A percentile compares a stretch with the other conserved stretches of the same genome.
phyloP scores from a whole-genome alignment of 805 yeast species.

The Ogataea methylovora region DNA sequence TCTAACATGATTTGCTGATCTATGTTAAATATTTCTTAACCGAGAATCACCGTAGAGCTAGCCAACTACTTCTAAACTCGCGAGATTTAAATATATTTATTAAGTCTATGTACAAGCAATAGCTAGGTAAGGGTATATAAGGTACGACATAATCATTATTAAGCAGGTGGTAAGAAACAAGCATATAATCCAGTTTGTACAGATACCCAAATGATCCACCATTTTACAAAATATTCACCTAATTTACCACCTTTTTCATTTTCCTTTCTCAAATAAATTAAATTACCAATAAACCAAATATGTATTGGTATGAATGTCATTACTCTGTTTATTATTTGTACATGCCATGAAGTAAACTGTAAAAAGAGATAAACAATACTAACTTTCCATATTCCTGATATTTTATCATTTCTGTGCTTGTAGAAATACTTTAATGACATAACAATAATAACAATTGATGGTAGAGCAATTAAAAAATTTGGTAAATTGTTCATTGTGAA shows the following conservation, averaged over 20 bases:
- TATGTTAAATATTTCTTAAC: no score
- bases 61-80: no score
- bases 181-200: slow-evolving; percentile 69
- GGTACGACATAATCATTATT: no score
- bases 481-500: slow-evolving; percentile 82
- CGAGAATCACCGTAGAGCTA: no score
- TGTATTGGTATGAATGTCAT: slow-evolving; percentile 70
- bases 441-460: slow-evolving; percentile 45
- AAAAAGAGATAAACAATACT: slow-evolving; percentile 39
- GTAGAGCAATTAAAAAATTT: slow-evolving; percentile 70
- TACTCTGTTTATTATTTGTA: slow-evolving; percentile 78
- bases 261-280: slow-evolving; percentile 14
- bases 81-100: no score
- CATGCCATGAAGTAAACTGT: slow-evolving; percentile 62
- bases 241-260: slow-evolving; percentile 9
- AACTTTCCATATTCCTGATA: slow-evolving; percentile 34
- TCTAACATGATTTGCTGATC: no score
- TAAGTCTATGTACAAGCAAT: no score
- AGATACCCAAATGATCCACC: slow-evolving; percentile 55
- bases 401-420: slow-evolving; percentile 19
- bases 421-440: slow-evolving; percentile 31
- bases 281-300: slow-evolving; percentile 60
- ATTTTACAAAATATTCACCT: slow-evolving; percentile 23
- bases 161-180: slow-evolving; percentile 94
- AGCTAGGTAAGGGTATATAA: no score